Evolutionary conservation across 345 rosid species (phyloP), one percentile per base, ranked within the genome.

Genomic region (Salix udensis): DNA sequence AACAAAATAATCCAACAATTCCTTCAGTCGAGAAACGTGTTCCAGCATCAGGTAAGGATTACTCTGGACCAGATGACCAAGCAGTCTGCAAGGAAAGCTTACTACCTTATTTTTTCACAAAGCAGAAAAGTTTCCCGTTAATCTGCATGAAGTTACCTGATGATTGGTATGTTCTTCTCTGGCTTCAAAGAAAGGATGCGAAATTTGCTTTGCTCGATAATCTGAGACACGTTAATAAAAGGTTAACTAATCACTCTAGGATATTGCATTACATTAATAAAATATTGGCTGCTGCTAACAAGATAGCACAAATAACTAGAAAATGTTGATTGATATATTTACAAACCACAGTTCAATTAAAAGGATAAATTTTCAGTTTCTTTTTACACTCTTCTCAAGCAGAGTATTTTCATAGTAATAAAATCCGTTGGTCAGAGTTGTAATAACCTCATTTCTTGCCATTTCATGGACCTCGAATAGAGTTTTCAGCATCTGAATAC

Each of bases 151-250:
- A 31, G 44, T 80, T 85, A 91, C 97, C 92, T 90, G 77, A 90
- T 77, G 75, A 91, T 78, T 53, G 86, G 85, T 77, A 80, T 78
- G 82, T 92, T 85, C 85, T 84, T 86, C 72, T 88, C 89, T 58
- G 91, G 88, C 88, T 87, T 93, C 81, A 87, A 75, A 68, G 94
- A 93, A 73, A 93, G 97, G 73, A 91, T 83, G 74, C 81, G 91
- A 70, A 87, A 87, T 83, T 90, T 93, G 89, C 91, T 85, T 74
- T 93, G 97, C 82, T 93, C 96, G 53, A 93, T 88, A 75, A 91
- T 91, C 97, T 93, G 94, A 73, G 77, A 70, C 65, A 82, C 46
- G 53, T 31, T 48, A 31, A 62, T 44, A 34, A 5, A 34, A 34
- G 37, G 37, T 34, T 34, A 70, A 62, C 69, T 40, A 53, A 50